Base-by-base conservation (phyloP, 1,284 basidiomycete species). In the Pseudozyma pruni region DNA sequence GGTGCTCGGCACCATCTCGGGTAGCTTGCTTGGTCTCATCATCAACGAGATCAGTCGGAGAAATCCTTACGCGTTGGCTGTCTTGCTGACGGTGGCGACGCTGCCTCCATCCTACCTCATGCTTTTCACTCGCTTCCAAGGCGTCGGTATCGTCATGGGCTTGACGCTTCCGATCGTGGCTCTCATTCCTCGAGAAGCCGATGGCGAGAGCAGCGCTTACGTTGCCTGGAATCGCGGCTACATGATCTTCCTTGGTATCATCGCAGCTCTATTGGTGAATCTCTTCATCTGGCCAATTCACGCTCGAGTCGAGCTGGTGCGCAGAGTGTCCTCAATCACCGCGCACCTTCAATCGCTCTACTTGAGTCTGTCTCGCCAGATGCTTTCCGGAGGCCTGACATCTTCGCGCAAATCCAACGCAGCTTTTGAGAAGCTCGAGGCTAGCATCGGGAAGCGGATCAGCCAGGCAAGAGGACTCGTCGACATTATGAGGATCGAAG, bases 61-160 rank as follows among this genome's bases (percentile, higher is more conserved):
- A 6, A 85, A 85, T 33, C 74, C 83, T 1, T 86, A 84, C 55
- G 85, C 80, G 0, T 73, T 86, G 1, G 83, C 83, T 2, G 72
- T 82, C 5, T 68, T 86, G 14, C 80, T 83, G 1, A 83, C 83
- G 1, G 61, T 80, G 3, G 80, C 75, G 17, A 76, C 81, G 1
- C 27, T 85, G 0, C 83, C 84, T 0, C 82, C 85, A 8, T 79
- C 84, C 1, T 83, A 82, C 55, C 75, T 83, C 41, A 83, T 85
- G 44, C 74, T 83, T 19, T 83, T 79, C 52, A 81, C 81, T 1
- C 55, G 45, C 10, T 55, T 75, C 34, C 72, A 75, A 25, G 82
- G 80, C 4, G 71, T 86, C 7, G 85, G 84, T 1, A 75, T 83
- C 14, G 83, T 86, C 6, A 82, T 83, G 75, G 83, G 72, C 53